Evolutionary conservation across 108 stramenopile species (phyloP), one percentile per base, ranked within the genome.

Genomic region (Cyclotella cryptica): DNA sequence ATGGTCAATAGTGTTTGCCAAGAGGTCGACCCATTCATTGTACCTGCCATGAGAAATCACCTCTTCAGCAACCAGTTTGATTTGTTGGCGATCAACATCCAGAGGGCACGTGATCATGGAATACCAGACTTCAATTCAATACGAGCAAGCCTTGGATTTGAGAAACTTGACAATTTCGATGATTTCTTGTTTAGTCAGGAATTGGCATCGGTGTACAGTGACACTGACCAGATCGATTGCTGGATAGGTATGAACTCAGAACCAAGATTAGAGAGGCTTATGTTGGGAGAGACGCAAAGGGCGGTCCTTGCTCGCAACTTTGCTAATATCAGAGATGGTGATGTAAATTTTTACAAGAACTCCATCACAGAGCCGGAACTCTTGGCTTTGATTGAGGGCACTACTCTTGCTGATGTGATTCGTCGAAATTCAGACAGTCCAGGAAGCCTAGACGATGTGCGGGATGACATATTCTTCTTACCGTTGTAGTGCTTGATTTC

Each of bases 171-270:
- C 21, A 77, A 14, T 41, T 78, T 78, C 51, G 69, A 70, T 27
- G 77, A 78, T 59, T 78, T 78, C 43, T 62, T 63, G 46, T 78
- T 70, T 41, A 41, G 65, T 26, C 24, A 63, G 30, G 69, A 78
- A 30, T 24, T 78, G 3, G 77, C 77, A 28, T 78, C 77, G 10
- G 77, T 63, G 18, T 78, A 78, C 30, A 65, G 42, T 45, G 59
- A 65, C 41, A 78, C 69, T 41, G 69, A 70, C 46, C 77, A 78
- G 43, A 78, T 78, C 19, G 77, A 78, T 51, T 78, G 77, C 15
- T 78, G 68, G 68, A 55, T 78, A 42, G 77, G 77, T 14, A 78
- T 78, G 77, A 70, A 78, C 61, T 49, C 69, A 6, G 77, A 78
- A 41, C 77, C 77, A 3, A 55, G 77, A 17, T 11, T 78, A 8